Evolutionary conservation across 768 basidiomycete species (phyloP), one percentile per base, ranked within the genome.

Genomic region (Mycena venus): DNA sequence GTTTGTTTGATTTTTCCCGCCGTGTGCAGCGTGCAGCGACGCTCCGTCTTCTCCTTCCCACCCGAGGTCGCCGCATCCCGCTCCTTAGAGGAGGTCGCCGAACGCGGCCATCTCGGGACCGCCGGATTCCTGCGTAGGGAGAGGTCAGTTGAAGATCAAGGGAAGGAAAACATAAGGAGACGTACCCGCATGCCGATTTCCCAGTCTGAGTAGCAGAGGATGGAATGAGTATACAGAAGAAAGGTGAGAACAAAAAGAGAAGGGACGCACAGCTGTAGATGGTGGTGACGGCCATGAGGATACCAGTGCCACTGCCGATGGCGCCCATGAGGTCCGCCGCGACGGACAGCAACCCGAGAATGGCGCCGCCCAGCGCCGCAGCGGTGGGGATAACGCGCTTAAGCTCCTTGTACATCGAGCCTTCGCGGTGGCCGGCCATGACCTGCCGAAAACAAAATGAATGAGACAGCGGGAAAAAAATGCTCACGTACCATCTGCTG

Each of bases 331-430:
- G 84, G 81, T 99, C 98, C 4, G 98, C 97, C 14, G 92, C 89
- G 66, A 99, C 97, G 11, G 94, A 95, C 34, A 99, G 86, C 15
- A 98, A 86, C 32, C 97, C 98, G 15, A 99, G 93, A 72, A 97
- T 96, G n/a, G 97, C 98, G 42, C 98, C 98, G 53, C 98, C 98
- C 75, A 99, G 96, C 0, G 97, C 96, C 27, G 98, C 98, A 15
- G 98, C 98, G 25, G 97, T 99, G 2, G 98, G 98, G 76, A 99
- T 98, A 74, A 99, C 94, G 53, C 96, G 91, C 88, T 99, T 99
- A 73, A 99, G 91, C 82, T 99, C 98, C 87, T 99, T 99, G 90
- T 99, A 99, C 95, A 99, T 98, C 36, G 94, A 96, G 19, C 95
- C 96, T 82, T 99, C 98, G 78, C 97, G 94, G 83, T 99, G 97